Evolutionary conservation across 1,284 basidiomycete genomes (phyloP), one percentile per base, ranked within the genome.

Genomic region (Marasmius sp.): DNA sequence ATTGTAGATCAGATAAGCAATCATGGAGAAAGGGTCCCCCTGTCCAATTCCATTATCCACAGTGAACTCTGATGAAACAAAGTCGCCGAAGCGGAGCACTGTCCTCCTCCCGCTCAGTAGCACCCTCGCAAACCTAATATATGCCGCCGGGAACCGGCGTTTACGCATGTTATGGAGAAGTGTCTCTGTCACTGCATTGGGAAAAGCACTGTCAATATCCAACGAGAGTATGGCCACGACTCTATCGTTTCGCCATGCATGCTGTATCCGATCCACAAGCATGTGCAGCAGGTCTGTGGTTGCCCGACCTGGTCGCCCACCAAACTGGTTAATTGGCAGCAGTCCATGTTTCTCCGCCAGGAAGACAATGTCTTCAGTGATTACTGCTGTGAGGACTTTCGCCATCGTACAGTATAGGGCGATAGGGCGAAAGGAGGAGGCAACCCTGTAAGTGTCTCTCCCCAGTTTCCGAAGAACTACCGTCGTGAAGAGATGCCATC

Each of bases 151-250:
- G 0, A 71, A 58, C 0, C 69, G 27, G 1, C 60, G 22, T 51
- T 60, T 66, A 2, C 66, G 18, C 68, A 79, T 71, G 60, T 77
- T 74, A 55, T 75, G 69, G 0, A 75, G 11, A 1, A 78, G 71
- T 0, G 45, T 33, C 3, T 70, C 54, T 0, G 64, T 66, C 1
- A 69, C 64, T 0, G 69, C 70, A 36, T 69, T 76, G 0, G 74
- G 74, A 60, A 78, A 78, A 0, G 74, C 75, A 0, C 68, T 72
- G 51, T 75, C 67, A 9, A 77, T 68, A 59, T 75, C 71, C 0
- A 74, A 61, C 39, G 73, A 71, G 0, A 77, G 67, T 0, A 63
- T 62, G 1, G 68, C 68, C 1, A 64, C 70, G 14, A 70, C 71
- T 18, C 68, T 61, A 1, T 62, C 49, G 3, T 39, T 56, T 10